Base-by-base conservation (phyloP, 2,329 filamentous ascomycete species). In the Cylindrodendrum hubeiense region DNA sequence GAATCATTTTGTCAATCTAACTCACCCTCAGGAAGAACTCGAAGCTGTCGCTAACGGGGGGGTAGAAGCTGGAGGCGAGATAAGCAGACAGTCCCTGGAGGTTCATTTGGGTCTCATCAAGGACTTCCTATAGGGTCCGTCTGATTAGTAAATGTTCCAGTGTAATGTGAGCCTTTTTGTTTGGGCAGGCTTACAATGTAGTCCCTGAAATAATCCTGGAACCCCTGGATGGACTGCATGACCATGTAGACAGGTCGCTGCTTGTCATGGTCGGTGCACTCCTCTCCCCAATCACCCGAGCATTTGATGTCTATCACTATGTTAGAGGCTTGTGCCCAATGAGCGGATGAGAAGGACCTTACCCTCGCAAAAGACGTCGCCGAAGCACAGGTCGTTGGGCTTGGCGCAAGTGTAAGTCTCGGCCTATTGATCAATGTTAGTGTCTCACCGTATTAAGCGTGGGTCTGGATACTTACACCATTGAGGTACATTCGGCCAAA, bases 91-190 rank as follows among this genome's bases (percentile, higher is more conserved):
- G 37, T 26, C 54, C 54, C n/a, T 57, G 24, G 5, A 57, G 43
- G 13, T 57, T 57, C 54, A 57, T 47, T 21, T 57, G 54, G 15
- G 54, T 47, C 54, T 57, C 41, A 21, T 57, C 54, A 10, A 57
- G 54, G 15, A 37, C 41, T 6, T 47, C 17, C 54, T 57, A 9
- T 13, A 46, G 2, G 15, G 26, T 24, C 5, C 3, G 17, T 34
- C 17, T 37, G 37, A 17, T 39, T 8, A 39, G 37, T n/a, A 19
- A n/a, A 30, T 28, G 43, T 49, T 39, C n/a, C n/a, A n/a, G n/a
- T 10, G 8, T 9, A 15, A 24, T 9, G 4, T 39, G 17, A 8
- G 12, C 22, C 9, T 12, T 12, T 10, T 24, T 5, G 2, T 34
- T 21, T 22, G 3, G 9, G n/a, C 5, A 15, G 10, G 17, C 54